Conservation (phyloP, 345 rosid species). For the Firmiana major region DNA sequence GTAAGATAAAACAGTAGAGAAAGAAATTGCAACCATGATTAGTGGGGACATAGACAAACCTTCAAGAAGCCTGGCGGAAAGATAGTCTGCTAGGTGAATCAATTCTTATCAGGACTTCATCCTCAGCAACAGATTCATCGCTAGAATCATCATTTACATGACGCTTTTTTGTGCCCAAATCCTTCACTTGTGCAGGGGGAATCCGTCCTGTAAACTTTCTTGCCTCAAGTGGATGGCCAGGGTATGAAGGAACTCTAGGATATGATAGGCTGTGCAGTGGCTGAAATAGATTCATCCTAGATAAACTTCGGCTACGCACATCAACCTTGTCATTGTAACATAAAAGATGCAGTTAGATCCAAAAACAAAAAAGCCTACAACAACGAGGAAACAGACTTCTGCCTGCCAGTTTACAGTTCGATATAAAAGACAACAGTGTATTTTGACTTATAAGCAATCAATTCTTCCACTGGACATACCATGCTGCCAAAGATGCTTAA, state of each 20-base stretch:
- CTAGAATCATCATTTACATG: slow-evolving; percentile 37
- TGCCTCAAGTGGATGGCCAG: slow-evolving; percentile 31
- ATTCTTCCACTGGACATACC: slow-evolving; percentile 39
- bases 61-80: slow-evolving; percentile 42
- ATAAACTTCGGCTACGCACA: slow-evolving; percentile 36
- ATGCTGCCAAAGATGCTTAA: slow-evolving; percentile 73
- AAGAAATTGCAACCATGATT: background rate
- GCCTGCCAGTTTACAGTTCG: background rate
- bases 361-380: slow-evolving; percentile 1
- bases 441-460: background rate
- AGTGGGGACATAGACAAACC: background rate
- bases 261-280: slow-evolving; percentile 38
- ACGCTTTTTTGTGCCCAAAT: background rate
- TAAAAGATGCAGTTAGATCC: background rate
- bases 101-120: slow-evolving; percentile 57
- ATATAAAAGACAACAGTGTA: background rate
- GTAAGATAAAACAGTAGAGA: background rate
- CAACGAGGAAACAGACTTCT: background rate
- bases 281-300: slow-evolving; percentile 23
- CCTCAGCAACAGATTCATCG: slow-evolving; percentile 57
- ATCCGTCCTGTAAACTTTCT: slow-evolving; percentile 14
- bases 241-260: slow-evolving; percentile 32
- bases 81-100: slow-evolving; percentile 80
- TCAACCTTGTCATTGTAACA: slow-evolving; percentile 42
- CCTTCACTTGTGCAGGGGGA: slow-evolving; percentile 38